Evolutionary conservation across 441 rosid genomes (phyloP), one percentile per base, ranked within the genome.

Genomic region (Isatis lusitanica): DNA sequence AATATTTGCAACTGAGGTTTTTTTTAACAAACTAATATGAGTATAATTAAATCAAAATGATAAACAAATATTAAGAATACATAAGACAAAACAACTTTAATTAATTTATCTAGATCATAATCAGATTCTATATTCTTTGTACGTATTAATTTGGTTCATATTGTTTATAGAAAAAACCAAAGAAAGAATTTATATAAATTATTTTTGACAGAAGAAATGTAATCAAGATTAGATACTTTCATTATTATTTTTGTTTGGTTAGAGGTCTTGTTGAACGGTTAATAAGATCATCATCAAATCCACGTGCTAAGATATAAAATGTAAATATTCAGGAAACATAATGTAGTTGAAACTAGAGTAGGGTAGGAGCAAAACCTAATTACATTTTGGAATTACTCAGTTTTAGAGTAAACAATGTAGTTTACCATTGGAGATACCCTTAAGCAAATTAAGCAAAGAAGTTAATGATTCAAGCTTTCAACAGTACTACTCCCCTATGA

Each of bases 91-190:
- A 10, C 3, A 16, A 66, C 67, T 58, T 52, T 50, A 59, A 67
- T 68, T 59, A 60, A 67, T 67, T 60, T 38, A 30, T 42, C 55
- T 52, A 51, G 63, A 67, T 68, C 48, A 44, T 59, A 60, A 21
- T 60, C 16, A 21, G 76, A 76, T 76, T 65, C 18, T 71, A 42
- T 33, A 12, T 40, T 53, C 48, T 61, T 67, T 66, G 24, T 59
- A 35, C 39, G 39, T 35, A 51, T 60, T 66, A 30, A 51, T 51
- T 59, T 50, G 16, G 4, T 35, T 11, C 40, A 59, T 39, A 67
- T 74, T 35, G 15, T 44, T 65, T 35, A 63, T 38, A 61, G 26
- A 38, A 26, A 3, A 11, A 39, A 5, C 7, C 6, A 40, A 35
- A 70, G 9, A 47, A 47, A 36, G 13, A 9, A 17, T 33, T 21